Evolutionary conservation across 495 filamentous ascomycete genomes (phyloP).

Genomic region (Aspergillus campestris): DNA sequence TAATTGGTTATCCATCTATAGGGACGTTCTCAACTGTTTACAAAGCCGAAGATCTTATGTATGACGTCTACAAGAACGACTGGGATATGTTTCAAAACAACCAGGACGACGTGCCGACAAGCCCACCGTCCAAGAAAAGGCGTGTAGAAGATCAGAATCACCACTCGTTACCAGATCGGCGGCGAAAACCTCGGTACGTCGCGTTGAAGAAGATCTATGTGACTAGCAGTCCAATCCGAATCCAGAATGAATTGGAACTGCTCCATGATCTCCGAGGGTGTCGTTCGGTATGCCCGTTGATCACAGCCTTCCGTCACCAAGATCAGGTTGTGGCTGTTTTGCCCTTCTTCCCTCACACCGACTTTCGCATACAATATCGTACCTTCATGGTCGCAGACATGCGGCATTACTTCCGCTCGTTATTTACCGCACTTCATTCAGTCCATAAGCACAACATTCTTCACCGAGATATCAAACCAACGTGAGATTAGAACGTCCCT

Average conservation of each 20-base stretch:
- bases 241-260: slow-evolving; percentile 93
- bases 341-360: slow-evolving; percentile 89
- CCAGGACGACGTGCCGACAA: slow-evolving; percentile 52
- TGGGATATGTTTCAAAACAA: slow-evolving; percentile 66
- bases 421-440: slow-evolving; percentile 75
- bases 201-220: slow-evolving; percentile 99
- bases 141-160: slow-evolving; percentile 25
- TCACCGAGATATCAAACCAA: slow-evolving; percentile 98
- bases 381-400: slow-evolving; percentile 79
- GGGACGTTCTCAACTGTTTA: slow-evolving; percentile 98
- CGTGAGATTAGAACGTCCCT: slow-evolving; percentile 30
- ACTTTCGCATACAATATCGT: slow-evolving; percentile 93
- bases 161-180: slow-evolving; percentile 16
- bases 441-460: slow-evolving; percentile 80
- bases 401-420: slow-evolving; percentile 75
- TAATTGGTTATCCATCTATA: slow-evolving; percentile 21
- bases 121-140: slow-evolving; percentile 48
- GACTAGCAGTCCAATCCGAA: slow-evolving; percentile 84
- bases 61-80: slow-evolving; percentile 72
- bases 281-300: slow-evolving; percentile 80
- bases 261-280: slow-evolving; percentile 84
- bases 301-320: slow-evolving; percentile 87
- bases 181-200: slow-evolving; percentile 61
- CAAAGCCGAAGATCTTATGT: slow-evolving; percentile 93
- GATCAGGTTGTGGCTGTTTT: slow-evolving; percentile 94